Percentiles rank a stretch among this genome's conserved stretches.
Conservation (phyloP, 495 filamentous ascomycete genomes). For the Penicillium tannophilum region DNA sequence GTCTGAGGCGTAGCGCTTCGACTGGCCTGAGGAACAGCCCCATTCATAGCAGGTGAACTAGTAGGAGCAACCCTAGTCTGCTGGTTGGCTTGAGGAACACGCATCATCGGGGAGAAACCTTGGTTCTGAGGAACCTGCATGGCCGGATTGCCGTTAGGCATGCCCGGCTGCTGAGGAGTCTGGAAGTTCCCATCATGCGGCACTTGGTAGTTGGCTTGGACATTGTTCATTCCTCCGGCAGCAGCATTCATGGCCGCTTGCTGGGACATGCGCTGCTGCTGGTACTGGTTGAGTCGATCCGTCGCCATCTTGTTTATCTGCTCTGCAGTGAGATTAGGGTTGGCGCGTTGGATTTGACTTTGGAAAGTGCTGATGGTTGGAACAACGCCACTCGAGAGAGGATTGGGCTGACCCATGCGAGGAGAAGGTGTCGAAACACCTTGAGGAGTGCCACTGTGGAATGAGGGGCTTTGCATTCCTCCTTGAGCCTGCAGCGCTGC, state of each 20-base stretch:
- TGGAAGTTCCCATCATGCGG: slow-evolving; percentile 46
- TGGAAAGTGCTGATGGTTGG: slow-evolving; percentile 56
- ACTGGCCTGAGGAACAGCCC: slow-evolving; percentile 41
- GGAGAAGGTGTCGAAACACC: slow-evolving; percentile 54
- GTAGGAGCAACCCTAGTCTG: slow-evolving; percentile 43
- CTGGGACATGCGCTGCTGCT: slow-evolving; percentile 54
- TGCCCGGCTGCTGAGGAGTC: slow-evolving; percentile 31
- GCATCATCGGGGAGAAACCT: slow-evolving; percentile 72
- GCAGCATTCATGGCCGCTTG: slow-evolving; percentile 68
- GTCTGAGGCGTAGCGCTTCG: slow-evolving; percentile 53
- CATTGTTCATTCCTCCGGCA: slow-evolving; percentile 52
- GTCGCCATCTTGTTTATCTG: slow-evolving; percentile 62
- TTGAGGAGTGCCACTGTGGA: slow-evolving; percentile 46
- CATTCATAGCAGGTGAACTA: slow-evolving; percentile 47
- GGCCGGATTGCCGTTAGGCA: slow-evolving; percentile 38
- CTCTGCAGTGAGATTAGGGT: slow-evolving; percentile 60
- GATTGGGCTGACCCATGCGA: slow-evolving; percentile 53
- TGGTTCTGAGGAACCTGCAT: slow-evolving; percentile 57
- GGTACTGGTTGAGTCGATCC: slow-evolving; percentile 57
- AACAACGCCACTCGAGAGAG: slow-evolving; percentile 55
- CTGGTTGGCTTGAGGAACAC: slow-evolving; percentile 62
- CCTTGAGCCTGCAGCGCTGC: slow-evolving; percentile 52
- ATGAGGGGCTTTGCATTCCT: slow-evolving; percentile 52
- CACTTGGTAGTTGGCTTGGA: slow-evolving; percentile 45
- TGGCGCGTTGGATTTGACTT: slow-evolving; percentile 51